These are phyloP conservation scores for Cutaneotrichosporon cutaneum DNA, from an alignment of 1,284 basidiomycete species.

Conservation along the genomic window DNA sequence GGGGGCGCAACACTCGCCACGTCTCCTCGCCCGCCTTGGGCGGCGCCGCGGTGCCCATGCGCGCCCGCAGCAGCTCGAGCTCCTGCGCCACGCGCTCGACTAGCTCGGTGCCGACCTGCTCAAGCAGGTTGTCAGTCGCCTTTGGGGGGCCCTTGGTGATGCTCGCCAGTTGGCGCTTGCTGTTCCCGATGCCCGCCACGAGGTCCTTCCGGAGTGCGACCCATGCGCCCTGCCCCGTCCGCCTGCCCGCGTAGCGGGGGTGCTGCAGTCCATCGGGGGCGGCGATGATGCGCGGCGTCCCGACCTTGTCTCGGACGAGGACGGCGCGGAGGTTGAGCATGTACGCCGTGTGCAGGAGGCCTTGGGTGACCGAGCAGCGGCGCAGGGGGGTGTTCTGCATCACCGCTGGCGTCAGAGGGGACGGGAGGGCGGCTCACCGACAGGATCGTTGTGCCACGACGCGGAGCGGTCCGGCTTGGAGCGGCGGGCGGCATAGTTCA, in stretches of 20 bases:
- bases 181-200: background rate
- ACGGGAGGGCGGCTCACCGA: background rate
- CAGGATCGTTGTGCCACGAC: constrained; percentile 7
- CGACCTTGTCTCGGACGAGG: background rate
- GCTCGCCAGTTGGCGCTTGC: background rate
- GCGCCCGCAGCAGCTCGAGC: constrained; percentile 18
- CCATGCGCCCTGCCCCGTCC: constrained; percentile 22
- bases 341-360: constrained; percentile 23
- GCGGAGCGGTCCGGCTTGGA: background rate
- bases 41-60: background rate
- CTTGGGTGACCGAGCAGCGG: constrained; percentile 14
- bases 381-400: constrained; percentile 18
- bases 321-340: constrained; percentile 23
- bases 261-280: constrained; percentile 24
- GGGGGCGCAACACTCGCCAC: constrained; percentile 5
- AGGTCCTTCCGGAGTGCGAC: constrained; percentile 17
- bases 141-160: background rate
- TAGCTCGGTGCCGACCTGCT: constrained; percentile 23
- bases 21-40: background rate
- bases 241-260: constrained; percentile 6
- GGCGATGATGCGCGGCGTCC: background rate
- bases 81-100: constrained; percentile 24
- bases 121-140: background rate
- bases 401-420: constrained; percentile 16
- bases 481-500: background rate